phyloP scores from a whole-genome alignment of 768 basidiomycete genomes.

The Ephemerocybe angulata region DNA sequence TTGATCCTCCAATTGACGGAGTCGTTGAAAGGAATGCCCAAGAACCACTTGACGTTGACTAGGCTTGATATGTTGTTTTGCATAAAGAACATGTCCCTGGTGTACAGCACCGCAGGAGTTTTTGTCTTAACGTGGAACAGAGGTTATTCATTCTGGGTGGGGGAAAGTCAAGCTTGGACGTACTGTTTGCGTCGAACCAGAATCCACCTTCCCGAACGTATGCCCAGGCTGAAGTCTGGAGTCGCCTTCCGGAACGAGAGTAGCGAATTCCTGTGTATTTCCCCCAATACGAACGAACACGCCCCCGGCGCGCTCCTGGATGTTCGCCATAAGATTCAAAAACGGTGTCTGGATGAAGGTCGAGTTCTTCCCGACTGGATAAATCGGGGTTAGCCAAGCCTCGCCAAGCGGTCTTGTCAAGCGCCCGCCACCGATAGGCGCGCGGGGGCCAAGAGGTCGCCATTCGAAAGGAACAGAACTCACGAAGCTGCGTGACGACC shows the following conservation, averaged over 20 bases:
- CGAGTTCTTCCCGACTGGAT: constrained; percentile 49
- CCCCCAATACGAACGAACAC: constrained; percentile 73
- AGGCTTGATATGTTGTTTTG: constrained; percentile 59
- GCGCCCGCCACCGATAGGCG: background rate
- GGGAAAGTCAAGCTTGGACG: background rate
- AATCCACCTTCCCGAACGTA: constrained; percentile 48
- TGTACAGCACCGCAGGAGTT: constrained; percentile 66
- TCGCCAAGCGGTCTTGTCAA: background rate
- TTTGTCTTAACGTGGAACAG: constrained; percentile 40
- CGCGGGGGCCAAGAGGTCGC: background rate
- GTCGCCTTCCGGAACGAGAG: constrained; percentile 42
- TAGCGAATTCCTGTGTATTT: constrained; percentile 72
- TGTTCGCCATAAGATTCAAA: constrained; percentile 74
- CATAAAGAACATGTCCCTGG: constrained; percentile 63
- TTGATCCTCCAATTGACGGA: constrained; percentile 48
- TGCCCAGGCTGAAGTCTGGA: constrained; percentile 32
- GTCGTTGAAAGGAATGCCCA: constrained; percentile 69
- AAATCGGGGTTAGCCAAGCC: background rate
- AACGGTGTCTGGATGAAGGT: constrained; percentile 56
- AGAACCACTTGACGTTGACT: constrained; percentile 64
- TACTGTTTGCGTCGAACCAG: constrained; percentile 37
- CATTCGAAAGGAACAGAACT: constrained; percentile 20
- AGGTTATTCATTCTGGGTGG: background rate
- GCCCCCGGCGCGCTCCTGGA: constrained; percentile 59
- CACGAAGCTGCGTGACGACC: constrained; percentile 54